These are phyloP conservation scores for Arthroderma uncinatum DNA, from an alignment of 2,329 filamentous ascomycete species.

Conservation along the genomic window DNA sequence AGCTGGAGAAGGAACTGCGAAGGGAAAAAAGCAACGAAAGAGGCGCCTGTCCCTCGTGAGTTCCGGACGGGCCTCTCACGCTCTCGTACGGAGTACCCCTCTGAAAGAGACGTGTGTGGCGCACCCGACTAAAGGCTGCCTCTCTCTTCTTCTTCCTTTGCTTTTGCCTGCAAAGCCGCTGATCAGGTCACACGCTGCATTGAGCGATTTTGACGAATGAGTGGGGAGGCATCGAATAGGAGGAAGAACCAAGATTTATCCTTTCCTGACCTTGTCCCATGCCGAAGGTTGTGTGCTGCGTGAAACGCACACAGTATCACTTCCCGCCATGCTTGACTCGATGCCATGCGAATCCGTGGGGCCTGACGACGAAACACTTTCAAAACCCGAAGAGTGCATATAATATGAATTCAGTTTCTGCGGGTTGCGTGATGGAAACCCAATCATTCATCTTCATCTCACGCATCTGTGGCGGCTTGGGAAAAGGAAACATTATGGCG, in stretches of 20 bases:
- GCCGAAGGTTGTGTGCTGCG: not conserved
- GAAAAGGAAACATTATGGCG: not conserved
- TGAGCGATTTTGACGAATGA: not conserved
- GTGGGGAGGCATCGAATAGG: not conserved
- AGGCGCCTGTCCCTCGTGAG: constrained; percentile 4
- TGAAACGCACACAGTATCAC: not conserved
- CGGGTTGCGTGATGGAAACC: not conserved
- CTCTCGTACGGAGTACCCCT: not conserved
- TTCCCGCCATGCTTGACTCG: not conserved
- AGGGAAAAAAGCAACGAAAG: not conserved
- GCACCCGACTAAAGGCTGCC: not conserved
- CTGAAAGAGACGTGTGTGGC: not conserved
- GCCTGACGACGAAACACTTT: not conserved
- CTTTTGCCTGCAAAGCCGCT: not conserved
- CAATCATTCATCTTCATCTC: not conserved
- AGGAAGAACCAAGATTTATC: not conserved
- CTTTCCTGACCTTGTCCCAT: not conserved
- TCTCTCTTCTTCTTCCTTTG: not conserved
- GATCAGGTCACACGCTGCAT: constrained; percentile 4
- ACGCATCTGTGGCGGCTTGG: constrained; percentile 1
- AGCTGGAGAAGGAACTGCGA: not conserved
- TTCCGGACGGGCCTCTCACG: not conserved
- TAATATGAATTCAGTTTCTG: not conserved
- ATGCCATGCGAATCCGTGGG: not conserved
- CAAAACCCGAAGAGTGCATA: constrained; percentile 3